phyloP scores from a whole-genome alignment of 331 rosid genomes.

The Acacia pycnantha region DNA sequence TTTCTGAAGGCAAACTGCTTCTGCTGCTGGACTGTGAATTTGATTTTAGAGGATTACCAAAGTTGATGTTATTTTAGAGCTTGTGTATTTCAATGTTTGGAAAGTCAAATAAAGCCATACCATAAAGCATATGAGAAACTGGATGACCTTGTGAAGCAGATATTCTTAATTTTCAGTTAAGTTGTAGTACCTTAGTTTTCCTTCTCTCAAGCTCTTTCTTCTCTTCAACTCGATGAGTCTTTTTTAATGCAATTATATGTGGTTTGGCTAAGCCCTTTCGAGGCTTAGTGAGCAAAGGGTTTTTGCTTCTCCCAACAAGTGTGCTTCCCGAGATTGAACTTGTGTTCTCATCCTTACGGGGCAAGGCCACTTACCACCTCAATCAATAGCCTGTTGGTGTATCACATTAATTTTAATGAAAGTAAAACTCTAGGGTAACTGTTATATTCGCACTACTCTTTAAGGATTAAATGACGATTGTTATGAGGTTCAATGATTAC shows the following conservation, averaged over 20 bases:
- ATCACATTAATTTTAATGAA: not conserved
- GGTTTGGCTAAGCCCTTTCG: not conserved
- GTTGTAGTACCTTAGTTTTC: not conserved
- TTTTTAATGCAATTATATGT: not conserved
- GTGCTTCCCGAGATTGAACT: too few relatives aligned
- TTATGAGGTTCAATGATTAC: not conserved
- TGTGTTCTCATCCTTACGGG: too few relatives aligned
- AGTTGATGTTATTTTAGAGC: not conserved
- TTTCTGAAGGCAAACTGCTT: not conserved
- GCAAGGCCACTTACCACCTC: too few relatives aligned
- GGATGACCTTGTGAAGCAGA: not conserved
- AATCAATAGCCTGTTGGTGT: too few relatives aligned
- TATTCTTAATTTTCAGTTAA: slow-evolving; percentile 6
- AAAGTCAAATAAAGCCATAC: not conserved
- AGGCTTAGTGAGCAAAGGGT: too few relatives aligned
- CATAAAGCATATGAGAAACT: not conserved
- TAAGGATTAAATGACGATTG: not conserved
- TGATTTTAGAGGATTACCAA: not conserved
- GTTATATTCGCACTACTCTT: not conserved
- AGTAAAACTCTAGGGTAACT: not conserved
- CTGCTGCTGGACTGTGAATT: not conserved
- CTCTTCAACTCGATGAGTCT: not conserved
- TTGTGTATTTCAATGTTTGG: slow-evolving; percentile 3
- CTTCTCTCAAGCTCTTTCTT: not conserved
- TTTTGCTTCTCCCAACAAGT: too few relatives aligned